A percentile compares a stretch with the other conserved stretches of the same genome.
phyloP scores from a whole-genome alignment of 192 early-diverging fungal genomes.

The Coemansia erecta region DNA sequence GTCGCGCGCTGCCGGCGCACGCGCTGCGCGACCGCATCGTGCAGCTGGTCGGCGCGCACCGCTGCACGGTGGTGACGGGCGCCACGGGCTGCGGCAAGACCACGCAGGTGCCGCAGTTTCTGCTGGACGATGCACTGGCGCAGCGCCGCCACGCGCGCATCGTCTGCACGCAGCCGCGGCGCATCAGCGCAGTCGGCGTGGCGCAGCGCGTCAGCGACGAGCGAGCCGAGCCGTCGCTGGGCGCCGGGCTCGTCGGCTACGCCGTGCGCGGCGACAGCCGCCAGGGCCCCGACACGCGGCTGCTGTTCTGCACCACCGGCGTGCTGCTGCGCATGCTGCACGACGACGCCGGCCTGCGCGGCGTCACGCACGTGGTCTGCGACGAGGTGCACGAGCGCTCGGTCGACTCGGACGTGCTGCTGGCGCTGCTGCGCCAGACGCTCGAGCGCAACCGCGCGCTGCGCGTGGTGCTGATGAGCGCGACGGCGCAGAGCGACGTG shows the following conservation, averaged over 20 bases:
- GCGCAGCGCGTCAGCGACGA: constrained; percentile 64
- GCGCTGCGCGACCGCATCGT: constrained; percentile 2
- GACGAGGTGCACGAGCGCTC: constrained; percentile 89
- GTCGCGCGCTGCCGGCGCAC: constrained; percentile 25
- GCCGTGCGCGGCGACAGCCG: constrained; percentile 69
- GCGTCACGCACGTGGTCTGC: constrained; percentile 61
- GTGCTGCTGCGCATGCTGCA: constrained; percentile 61
- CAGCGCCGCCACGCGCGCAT: constrained; percentile 55
- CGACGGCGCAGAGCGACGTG: constrained; percentile 77
- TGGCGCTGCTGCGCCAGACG: constrained; percentile 70
- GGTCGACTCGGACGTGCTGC: constrained; percentile 76
- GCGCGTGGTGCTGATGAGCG: constrained; percentile 86
- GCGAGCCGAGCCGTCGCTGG: constrained; percentile 41
- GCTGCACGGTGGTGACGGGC: constrained; percentile 34
- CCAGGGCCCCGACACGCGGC: constrained; percentile 47
- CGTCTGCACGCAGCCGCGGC: constrained; percentile 87
- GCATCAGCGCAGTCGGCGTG: constrained; percentile 71
- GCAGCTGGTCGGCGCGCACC: constrained; percentile 4
- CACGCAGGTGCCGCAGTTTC: constrained; percentile 84
- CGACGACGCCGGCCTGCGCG: constrained; percentile 12
- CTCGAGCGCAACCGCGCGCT: constrained; percentile 54
- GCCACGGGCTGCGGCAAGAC: constrained; percentile 58
- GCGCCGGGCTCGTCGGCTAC: constrained; percentile 49
- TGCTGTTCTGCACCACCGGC: constrained; percentile 67
- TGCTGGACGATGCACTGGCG: constrained; percentile 67